A percentile compares a stretch with the other conserved stretches of the same genome.
These are phyloP conservation scores for Nicotiana benthamiana DNA, from an alignment of 257 asterid genomes.

Conservation along the genomic window DNA sequence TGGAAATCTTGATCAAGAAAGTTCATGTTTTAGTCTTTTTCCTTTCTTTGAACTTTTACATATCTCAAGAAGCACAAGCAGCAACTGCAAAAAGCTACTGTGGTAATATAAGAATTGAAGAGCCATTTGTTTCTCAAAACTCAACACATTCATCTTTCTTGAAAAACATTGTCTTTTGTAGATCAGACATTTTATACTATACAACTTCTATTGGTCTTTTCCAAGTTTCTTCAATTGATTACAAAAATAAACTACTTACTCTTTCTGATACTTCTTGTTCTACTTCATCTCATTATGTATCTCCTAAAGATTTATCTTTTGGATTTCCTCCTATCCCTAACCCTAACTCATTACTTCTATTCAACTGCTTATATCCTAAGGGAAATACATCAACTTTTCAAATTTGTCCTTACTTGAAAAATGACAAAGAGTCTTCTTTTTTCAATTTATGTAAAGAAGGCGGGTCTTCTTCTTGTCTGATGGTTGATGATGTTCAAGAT, in stretches of 20 bases:
- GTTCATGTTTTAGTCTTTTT: slow-evolving; percentile 19
- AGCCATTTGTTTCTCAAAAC: slow-evolving; percentile 18
- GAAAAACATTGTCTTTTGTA: slow-evolving; percentile 36
- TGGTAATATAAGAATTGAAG: slow-evolving; percentile 27
- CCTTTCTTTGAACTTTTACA: slow-evolving; percentile 6
- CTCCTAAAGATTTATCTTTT: slow-evolving; percentile 29
- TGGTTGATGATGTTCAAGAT: slow-evolving; percentile 19
- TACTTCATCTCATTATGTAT: slow-evolving; percentile 22
- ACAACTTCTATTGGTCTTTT: slow-evolving; percentile 47
- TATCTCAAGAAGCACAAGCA: slow-evolving; percentile 20
- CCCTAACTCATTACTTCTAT: slow-evolving; percentile 33
- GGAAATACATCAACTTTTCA: neutral
- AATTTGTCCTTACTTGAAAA: neutral
- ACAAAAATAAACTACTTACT: slow-evolving; percentile 25
- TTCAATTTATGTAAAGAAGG: neutral
- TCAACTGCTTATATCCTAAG: slow-evolving; percentile 25
- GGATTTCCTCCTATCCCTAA: slow-evolving; percentile 31
- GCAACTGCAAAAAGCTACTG: neutral
- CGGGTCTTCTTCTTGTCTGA: slow-evolving; percentile 13
- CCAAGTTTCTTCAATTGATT: slow-evolving; percentile 34
- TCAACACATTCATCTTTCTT: slow-evolving; percentile 19
- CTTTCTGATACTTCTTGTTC: slow-evolving; percentile 34
- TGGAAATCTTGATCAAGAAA: slow-evolving; percentile 33
- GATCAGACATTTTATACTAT: slow-evolving; percentile 31
- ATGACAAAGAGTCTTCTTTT: neutral